Conservation (phyloP, 768 basidiomycete genomes). For the Cubamyces lactineus region DNA sequence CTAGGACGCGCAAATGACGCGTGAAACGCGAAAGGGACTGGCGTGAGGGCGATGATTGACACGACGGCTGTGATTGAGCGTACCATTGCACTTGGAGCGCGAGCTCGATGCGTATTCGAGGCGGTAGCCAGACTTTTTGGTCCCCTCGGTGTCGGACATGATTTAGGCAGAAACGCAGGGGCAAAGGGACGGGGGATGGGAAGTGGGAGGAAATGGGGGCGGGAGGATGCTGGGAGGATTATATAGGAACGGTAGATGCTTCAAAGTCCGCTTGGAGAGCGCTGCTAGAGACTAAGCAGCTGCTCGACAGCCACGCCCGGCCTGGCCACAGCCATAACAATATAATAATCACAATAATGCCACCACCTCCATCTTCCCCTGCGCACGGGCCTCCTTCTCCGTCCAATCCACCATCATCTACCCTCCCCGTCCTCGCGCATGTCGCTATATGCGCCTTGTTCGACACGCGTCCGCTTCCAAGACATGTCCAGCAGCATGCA, state of each 20-base stretch:
- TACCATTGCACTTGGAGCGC: conserved; percentile 82
- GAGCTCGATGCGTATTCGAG: conserved; percentile 73
- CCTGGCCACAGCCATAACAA: conserved; percentile 20
- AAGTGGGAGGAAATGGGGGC: conserved; percentile 29
- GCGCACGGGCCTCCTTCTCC: conserved; percentile 26
- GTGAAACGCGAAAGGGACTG: conserved; percentile 33
- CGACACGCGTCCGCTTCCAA: no score
- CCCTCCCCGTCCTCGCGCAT: not conserved
- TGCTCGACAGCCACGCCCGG: conserved; percentile 18
- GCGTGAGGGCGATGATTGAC: conserved; percentile 26
- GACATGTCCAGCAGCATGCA: no score
- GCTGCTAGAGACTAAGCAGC: conserved; percentile 25
- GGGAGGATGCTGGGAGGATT: conserved; percentile 27
- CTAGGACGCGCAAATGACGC: conserved; percentile 44
- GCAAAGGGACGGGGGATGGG: conserved; percentile 22
- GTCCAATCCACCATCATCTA: not conserved
- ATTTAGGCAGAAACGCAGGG: conserved; percentile 2
- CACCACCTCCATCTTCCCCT: not conserved
- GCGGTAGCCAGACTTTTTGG: conserved; percentile 68
- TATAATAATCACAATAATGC: not conserved
- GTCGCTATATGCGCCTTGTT: not conserved
- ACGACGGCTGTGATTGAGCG: conserved; percentile 32
- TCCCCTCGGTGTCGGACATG: conserved; percentile 43
- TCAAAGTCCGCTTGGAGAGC: conserved; percentile 41
- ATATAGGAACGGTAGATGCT: conserved; percentile 34